These are phyloP conservation scores for Solanum hybrid DNA, from an alignment of 305 asterid species.

Conservation along the genomic window DNA sequence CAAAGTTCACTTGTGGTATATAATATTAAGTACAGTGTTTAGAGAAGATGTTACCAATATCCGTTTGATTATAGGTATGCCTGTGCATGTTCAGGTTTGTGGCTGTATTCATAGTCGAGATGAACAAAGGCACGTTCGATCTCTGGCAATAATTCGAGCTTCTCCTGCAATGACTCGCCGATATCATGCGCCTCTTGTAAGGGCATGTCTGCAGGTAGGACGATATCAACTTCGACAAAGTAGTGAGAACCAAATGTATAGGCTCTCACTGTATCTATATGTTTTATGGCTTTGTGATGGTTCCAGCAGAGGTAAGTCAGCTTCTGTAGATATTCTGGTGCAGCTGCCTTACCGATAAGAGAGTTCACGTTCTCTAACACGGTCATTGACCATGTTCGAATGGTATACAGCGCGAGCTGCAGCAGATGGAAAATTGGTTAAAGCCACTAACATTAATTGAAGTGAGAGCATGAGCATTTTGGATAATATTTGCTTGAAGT, in stretches of 20 bases:
- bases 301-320: constrained; percentile 50
- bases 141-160: constrained; percentile 36
- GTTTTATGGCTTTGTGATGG: constrained; percentile 41
- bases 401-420: constrained; percentile 41
- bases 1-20: background rate
- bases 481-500: background rate
- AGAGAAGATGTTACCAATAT: background rate
- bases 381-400: constrained; percentile 43
- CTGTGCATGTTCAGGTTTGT: constrained; percentile 45
- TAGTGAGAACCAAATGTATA: constrained; percentile 47
- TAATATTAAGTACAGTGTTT: background rate
- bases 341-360: constrained; percentile 39
- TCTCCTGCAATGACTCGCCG: constrained; percentile 47
- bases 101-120: constrained; percentile 38
- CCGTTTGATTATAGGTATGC: constrained; percentile 19
- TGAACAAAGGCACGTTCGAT: constrained; percentile 47
- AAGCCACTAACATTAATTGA: background rate
- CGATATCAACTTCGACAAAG: constrained; percentile 48
- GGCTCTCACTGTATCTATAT: constrained; percentile 44
- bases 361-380: constrained; percentile 45
- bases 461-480: background rate
- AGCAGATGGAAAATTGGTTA: background rate
- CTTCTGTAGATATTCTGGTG: constrained; percentile 41
- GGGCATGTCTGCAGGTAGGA: constrained; percentile 37
- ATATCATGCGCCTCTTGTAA: constrained; percentile 45